These are phyloP conservation scores for Toxoplasma gondii DNA, from an alignment of 169 alveolate genomes.

Conservation along the genomic window DNA sequence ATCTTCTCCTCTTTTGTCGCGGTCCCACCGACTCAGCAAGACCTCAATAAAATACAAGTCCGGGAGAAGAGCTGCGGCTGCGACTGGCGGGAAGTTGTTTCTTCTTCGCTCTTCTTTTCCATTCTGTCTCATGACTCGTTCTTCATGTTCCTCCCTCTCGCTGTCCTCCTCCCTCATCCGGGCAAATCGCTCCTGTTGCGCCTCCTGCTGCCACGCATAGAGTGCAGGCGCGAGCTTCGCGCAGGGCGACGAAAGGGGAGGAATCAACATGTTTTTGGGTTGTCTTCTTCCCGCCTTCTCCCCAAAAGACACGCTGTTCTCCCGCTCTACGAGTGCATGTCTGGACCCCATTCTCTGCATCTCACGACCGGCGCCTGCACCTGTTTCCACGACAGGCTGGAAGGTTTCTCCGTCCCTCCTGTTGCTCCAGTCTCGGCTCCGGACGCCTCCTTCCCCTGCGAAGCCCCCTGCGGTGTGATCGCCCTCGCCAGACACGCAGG, in stretches of 20 bases:
- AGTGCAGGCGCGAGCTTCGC: neutral
- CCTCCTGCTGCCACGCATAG: conserved; percentile 42
- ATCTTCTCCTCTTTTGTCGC: neutral
- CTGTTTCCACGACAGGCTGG: neutral
- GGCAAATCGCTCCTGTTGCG: neutral
- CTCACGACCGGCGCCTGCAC: neutral
- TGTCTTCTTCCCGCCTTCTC: neutral
- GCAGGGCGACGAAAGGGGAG: conserved; percentile 10
- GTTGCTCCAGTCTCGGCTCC: neutral
- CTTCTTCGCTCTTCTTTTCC: neutral
- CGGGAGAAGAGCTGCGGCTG: neutral
- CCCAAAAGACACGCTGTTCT: neutral
- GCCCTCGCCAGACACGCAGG: neutral
- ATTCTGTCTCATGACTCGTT: neutral
- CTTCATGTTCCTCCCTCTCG: neutral
- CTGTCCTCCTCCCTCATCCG: neutral
- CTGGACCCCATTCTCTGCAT: neutral
- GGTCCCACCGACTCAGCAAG: conserved; percentile 20
- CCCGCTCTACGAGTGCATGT: neutral
- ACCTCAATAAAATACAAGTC: neutral
- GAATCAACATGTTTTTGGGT: neutral
- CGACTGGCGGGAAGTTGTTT: neutral
- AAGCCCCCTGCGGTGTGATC: neutral
- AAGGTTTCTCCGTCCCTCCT: neutral
- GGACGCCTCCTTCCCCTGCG: neutral